Percentiles rank a stretch among this genome's conserved stretches.
Evolutionary conservation across 2,329 filamentous ascomycete species (phyloP).

Genomic region (Alternaria arbusti): DNA sequence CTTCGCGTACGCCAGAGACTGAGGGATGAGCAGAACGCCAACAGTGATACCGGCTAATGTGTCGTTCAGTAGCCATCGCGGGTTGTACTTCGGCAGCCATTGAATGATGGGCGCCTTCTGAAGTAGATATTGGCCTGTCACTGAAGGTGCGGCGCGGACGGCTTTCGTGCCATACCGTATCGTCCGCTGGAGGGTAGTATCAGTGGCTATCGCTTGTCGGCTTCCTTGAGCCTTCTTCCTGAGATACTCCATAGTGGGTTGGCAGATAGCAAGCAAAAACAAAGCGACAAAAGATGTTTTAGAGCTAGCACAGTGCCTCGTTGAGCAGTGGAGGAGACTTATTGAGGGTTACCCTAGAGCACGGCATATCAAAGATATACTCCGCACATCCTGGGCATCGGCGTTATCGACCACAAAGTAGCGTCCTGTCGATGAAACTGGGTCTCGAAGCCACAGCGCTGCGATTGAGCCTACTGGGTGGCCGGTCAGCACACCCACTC

Average conservation of each 20-base stretch:
- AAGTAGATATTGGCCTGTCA: slow-evolving; percentile 61
- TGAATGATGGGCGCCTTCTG: slow-evolving; percentile 68
- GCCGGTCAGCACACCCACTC: slow-evolving; percentile 24
- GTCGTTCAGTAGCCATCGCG: slow-evolving; percentile 67
- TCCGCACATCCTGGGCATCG: background rate
- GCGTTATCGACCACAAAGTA: slow-evolving; percentile 5
- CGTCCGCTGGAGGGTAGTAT: slow-evolving; percentile 37
- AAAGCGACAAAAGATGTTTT: background rate
- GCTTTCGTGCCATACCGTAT: slow-evolving; percentile 41
- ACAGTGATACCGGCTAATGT: slow-evolving; percentile 70
- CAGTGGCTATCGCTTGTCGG: slow-evolving; percentile 28
- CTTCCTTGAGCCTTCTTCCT: slow-evolving; percentile 20
- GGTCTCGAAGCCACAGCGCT: slow-evolving; percentile 5
- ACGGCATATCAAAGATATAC: slow-evolving; percentile 11
- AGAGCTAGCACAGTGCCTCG: background rate
- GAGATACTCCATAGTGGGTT: slow-evolving; percentile 31
- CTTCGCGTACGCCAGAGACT: slow-evolving; percentile 97
- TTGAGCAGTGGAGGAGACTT: background rate
- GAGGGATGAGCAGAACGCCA: slow-evolving; percentile 83
- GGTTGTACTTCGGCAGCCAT: slow-evolving; percentile 68
- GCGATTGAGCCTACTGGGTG: slow-evolving; percentile 22
- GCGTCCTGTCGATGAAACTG: background rate
- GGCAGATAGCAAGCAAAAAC: background rate
- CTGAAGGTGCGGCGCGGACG: slow-evolving; percentile 56
- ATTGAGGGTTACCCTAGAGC: background rate